Conservation (phyloP, 2,329 filamentous ascomycete species). For the Monilinia fructigena region DNA sequence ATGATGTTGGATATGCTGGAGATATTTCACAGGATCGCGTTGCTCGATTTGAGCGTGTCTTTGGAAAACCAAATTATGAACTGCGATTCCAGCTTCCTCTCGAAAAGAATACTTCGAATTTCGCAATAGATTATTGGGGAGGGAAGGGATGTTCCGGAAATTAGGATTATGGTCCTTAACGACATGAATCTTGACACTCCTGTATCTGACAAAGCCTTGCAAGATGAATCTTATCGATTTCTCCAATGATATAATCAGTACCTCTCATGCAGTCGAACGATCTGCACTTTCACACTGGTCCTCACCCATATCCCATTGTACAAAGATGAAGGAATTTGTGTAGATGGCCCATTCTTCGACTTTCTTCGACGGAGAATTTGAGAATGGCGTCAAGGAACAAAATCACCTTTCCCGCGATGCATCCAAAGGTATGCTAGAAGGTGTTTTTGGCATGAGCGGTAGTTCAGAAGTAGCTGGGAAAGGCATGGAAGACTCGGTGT, state of each 20-base stretch:
- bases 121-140: conserved; percentile 47
- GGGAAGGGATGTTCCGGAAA: conserved; percentile 57
- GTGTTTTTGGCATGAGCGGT: conserved; percentile 75
- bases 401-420: conserved; percentile 78
- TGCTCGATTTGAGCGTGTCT: conserved; percentile 76
- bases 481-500: conserved; percentile 69
- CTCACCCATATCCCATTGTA: conserved; percentile 89
- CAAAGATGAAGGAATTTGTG: conserved; percentile 73
- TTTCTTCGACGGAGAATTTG: conserved; percentile 67
- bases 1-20: conserved; percentile 94
- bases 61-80: conserved; percentile 90
- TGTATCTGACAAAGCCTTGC: conserved; percentile 63
- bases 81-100: conserved; percentile 65
- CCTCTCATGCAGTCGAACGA: conserved; percentile 59
- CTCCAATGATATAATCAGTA: conserved; percentile 66
- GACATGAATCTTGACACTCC: conserved; percentile 92
- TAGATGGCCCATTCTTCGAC: conserved; percentile 78
- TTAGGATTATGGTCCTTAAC: conserved; percentile 85
- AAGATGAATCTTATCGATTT: conserved; percentile 75
- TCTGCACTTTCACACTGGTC: conserved; percentile 74
- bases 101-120: conserved; percentile 27
- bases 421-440: conserved; percentile 75
- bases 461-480: conserved; percentile 55
- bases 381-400: conserved; percentile 80
- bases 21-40: conserved; percentile 78